Evolutionary conservation across 2,329 filamentous ascomycete genomes (phyloP), one percentile per base, ranked within the genome.

Genomic region (Nigrograna mackinnonii): DNA sequence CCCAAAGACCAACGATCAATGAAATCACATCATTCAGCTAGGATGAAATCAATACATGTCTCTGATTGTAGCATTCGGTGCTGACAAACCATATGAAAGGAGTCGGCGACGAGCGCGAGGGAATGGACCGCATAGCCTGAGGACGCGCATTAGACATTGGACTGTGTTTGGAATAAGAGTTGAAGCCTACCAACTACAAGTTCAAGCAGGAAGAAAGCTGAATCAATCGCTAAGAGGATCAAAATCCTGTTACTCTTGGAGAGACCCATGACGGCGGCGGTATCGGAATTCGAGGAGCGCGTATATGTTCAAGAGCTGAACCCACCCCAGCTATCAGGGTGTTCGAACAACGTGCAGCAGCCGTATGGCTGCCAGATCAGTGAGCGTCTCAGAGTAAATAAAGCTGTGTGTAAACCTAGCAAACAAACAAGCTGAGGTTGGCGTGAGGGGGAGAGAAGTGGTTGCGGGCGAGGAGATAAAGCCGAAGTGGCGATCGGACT

Each of bases 11-110:
- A 49, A 99, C 92, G 43, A 86, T 80, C 12, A 99, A 77, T 1
- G 94, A 97, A 47, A 99, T 86, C 57, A 99, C 94, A 81, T 99
- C 94, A 76, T 99, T 99, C 47, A 99, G 79, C 87, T 91, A 34
- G n/a, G 19, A 7, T 20, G 6, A 18, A 4, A n/a, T 22, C 28
- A 17, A 16, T 16, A 33, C 17, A 22, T 5, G 40, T n/a, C n/a
- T n/a, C n/a, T n/a, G n/a, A n/a, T n/a, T n/a, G n/a, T n/a, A n/a
- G 17, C 30, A 41, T 43, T 57, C 44, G 34, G 31, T n/a, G 38
- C 37, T 28, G 31, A 69, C 79, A 57, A 65, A 90, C 87, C 94
- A 99, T 99, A 73, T 99, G 94, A 70, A 99, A 99, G 46, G 94
- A 91, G 75, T 99, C 94, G 40, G 94, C 94, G 64, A 95, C 91